phyloP scores from a whole-genome alignment of 441 rosid species.

The Pelargonium citronellum region DNA sequence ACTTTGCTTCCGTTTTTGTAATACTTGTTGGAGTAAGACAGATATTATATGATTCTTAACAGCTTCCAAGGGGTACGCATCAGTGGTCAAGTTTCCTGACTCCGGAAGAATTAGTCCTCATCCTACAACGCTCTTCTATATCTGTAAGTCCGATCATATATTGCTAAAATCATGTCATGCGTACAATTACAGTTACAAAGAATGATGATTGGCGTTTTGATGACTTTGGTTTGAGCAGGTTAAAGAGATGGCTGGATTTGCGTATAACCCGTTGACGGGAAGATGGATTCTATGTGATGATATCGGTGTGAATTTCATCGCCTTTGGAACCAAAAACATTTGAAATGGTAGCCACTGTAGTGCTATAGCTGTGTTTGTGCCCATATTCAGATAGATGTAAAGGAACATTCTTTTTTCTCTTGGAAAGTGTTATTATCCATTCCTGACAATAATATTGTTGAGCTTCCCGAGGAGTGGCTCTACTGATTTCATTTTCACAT shows the following conservation, averaged over 20 bases:
- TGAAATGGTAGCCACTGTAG: no score
- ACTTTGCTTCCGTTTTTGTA: no score
- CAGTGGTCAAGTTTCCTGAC: conserved; percentile 76
- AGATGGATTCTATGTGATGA: conserved; percentile 73
- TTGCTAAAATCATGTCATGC: no score
- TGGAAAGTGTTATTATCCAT: no score
- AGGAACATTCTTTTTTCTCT: no score
- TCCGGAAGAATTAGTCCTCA: conserved; percentile 68
- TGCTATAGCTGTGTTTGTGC: no score
- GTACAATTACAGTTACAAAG: no score
- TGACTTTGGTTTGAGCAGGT: conserved; percentile 35
- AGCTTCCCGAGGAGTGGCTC: no score
- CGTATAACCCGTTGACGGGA: conserved; percentile 59
- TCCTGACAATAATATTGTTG: no score
- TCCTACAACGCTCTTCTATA: conserved; percentile 52
- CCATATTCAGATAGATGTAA: no score
- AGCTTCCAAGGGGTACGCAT: conserved; percentile 94
- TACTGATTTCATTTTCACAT: no score
- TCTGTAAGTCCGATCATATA: conserved; percentile 35
- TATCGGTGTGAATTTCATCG: conserved; percentile 58
- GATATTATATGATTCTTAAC: conserved; percentile 19
- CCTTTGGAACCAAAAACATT: conserved; percentile 48
- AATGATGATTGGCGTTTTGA: neutral
- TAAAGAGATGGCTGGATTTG: conserved; percentile 81
- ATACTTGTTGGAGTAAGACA: no score